Base-by-base conservation (phyloP, 257 asterid genomes). In the Penstemon newberryi region DNA sequence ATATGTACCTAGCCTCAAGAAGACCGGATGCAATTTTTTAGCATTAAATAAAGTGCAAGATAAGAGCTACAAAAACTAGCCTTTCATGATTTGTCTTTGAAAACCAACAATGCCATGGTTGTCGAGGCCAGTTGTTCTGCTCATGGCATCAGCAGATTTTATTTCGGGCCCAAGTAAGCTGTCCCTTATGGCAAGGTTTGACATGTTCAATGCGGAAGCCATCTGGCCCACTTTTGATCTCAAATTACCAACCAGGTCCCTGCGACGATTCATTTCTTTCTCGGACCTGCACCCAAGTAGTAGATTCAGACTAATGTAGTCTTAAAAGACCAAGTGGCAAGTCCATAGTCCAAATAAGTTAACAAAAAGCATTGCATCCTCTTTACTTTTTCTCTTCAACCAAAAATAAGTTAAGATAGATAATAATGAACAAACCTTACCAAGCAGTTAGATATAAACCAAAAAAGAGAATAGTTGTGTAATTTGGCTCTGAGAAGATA, bases 61-160 rank as follows among this genome's bases (percentile, higher is more conserved):
- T 25, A 25, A 25, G 33, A 25, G 33, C 33, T 25, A 25, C 33
- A 25, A 25, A 25, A 25, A 74, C 87, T 75, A 74, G 73, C 99
- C 99, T 89, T 73, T 91, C 95, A 91, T 94, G 78, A 94, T 68
- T 79, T 91, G 96, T 69, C 93, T 84, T 78, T 94, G 99, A 75
- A 94, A 95, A 77, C 85, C 91, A 52, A 91, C 97, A 83, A 89
- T 55, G 46, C 96, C 96, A 56, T 74, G 73, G 81, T 94, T 94
- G 79, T 94, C 96, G 43, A 94, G 94, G 66, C 92, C 96, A 51
- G 76, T 63, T 67, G 87, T 77, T 82, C 95, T 85, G 83, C 81
- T 86, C 89, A 83, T 78, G 57, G 96, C 93, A 89, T 94, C 97
- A 65, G 74, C 82, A 59, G 89, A 90, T 81, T 88, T 93, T 65